Evolutionary conservation across 148 eudicot genomes (phyloP).

Genomic region (Limonium bicolor): DNA sequence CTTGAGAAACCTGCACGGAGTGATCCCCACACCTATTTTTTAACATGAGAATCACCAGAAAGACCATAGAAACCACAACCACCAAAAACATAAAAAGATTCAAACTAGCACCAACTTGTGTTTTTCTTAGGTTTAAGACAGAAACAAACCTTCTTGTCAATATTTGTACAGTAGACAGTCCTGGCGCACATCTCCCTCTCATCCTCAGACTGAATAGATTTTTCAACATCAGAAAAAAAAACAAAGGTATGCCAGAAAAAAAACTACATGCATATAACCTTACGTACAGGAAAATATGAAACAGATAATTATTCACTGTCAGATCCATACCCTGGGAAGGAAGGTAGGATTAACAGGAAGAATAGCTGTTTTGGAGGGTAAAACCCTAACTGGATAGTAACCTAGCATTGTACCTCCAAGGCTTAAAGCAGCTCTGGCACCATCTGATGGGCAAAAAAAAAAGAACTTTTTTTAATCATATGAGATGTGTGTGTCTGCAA

Average conservation of each 20-base stretch:
- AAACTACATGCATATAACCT: background rate
- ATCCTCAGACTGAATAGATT: conserved; percentile 64
- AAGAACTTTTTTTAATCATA: background rate
- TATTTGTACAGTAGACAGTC: conserved; percentile 89
- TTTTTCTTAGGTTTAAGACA: background rate
- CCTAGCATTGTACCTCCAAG: conserved; percentile 95
- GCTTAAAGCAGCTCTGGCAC: conserved; percentile 82
- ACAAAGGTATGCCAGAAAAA: too few relatives aligned
- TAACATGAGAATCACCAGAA: background rate
- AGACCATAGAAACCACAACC: background rate
- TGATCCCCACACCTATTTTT: background rate
- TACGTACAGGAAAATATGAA: background rate
- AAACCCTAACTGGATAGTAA: conserved; percentile 79
- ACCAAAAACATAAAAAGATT: background rate
- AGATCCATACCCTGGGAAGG: conserved; percentile 61
- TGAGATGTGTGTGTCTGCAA: too few relatives aligned
- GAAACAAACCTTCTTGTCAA: conserved; percentile 73
- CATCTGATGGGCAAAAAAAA: conserved; percentile 32
- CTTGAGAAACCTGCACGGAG: conserved; percentile 59
- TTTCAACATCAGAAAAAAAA: too few relatives aligned
- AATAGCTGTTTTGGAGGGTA: conserved; percentile 97
- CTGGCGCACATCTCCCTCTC: conserved; percentile 99
- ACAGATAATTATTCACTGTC: background rate
- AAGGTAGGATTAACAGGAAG: conserved; percentile 98
- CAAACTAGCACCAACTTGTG: background rate